Evolutionary conservation across 2,329 filamentous ascomycete species (phyloP).

Genomic region (Colletotrichum sp.): DNA sequence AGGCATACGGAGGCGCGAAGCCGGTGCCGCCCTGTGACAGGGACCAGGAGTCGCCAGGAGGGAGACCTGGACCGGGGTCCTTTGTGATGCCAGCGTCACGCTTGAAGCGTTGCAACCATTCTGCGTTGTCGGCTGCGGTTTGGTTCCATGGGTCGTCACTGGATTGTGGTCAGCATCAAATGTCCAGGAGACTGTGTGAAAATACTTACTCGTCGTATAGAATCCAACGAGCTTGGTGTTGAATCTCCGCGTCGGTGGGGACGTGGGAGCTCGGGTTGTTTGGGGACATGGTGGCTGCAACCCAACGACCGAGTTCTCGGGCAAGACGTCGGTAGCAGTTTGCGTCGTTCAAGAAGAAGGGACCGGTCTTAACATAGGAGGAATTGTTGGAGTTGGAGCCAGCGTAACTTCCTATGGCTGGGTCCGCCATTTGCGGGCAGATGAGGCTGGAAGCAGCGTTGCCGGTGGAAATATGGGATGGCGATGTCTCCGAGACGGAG

Average conservation of each 20-base stretch:
- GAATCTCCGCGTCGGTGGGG: constrained; percentile 66
- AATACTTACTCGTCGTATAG: constrained; percentile 63
- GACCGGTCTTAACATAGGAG: constrained; percentile 18
- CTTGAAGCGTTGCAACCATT: constrained; percentile 70
- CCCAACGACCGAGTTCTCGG: constrained; percentile 58
- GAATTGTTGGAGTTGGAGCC: background rate
- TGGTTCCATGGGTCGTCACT: constrained; percentile 70
- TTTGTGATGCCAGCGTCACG: constrained; percentile 57
- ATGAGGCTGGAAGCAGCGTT: background rate
- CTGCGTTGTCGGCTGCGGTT: constrained; percentile 66
- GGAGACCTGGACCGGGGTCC: constrained; percentile 56
- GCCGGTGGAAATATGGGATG: background rate
- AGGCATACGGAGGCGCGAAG: constrained; percentile 60
- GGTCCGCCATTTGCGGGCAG: background rate
- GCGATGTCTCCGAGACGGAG: background rate
- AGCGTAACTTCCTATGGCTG: background rate
- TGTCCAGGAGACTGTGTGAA: background rate
- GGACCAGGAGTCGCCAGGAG: constrained; percentile 47
- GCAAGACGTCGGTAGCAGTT: constrained; percentile 65
- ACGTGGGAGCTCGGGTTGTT: constrained; percentile 65
- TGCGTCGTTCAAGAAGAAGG: constrained; percentile 63
- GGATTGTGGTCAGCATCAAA: constrained; percentile 20
- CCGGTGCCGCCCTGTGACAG: constrained; percentile 56
- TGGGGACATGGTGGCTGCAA: constrained; percentile 56
- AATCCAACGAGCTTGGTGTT: constrained; percentile 67